These are phyloP conservation scores for Phaeosphaeria sp. DNA, from an alignment of 2,329 filamentous ascomycete genomes.

Conservation along the genomic window DNA sequence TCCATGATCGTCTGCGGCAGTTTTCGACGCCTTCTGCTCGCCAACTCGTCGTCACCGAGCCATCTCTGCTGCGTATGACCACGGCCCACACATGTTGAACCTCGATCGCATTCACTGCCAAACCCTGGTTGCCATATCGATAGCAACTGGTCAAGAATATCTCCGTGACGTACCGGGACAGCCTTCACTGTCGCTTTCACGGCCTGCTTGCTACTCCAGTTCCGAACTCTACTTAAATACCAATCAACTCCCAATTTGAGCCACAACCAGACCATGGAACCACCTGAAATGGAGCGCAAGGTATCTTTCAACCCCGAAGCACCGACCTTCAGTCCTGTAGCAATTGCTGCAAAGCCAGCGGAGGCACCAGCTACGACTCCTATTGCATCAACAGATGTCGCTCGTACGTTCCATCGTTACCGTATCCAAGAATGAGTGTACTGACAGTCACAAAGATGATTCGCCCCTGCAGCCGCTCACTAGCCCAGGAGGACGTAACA, in stretches of 20 bases:
- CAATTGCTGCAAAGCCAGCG: constrained; percentile 1
- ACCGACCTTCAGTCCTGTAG: constrained; percentile 12
- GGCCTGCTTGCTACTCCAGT: background rate
- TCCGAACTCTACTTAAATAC: background rate
- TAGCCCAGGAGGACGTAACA: background rate
- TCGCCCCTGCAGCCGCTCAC: constrained; percentile 7
- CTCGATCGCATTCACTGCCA: background rate
- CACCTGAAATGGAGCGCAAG: background rate
- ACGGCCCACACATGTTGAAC: background rate
- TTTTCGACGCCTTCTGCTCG: background rate
- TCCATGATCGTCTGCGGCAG: background rate
- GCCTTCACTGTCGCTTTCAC: constrained; percentile 14
- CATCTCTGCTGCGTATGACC: background rate
- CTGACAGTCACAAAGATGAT: constrained; percentile 8
- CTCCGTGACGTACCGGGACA: constrained; percentile 3
- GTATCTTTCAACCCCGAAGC: constrained; percentile 23
- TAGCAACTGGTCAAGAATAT: background rate
- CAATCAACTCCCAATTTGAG: background rate
- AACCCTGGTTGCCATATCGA: background rate
- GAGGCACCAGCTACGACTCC: background rate
- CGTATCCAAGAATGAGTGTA: background rate
- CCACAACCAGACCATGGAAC: constrained; percentile 1
- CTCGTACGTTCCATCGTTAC: background rate
- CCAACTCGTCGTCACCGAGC: too few species aligned
- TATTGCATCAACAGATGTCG: background rate